Evolutionary conservation across 352 stramenopile genomes (phyloP).

Genomic region (Saprolegnia diclina): DNA sequence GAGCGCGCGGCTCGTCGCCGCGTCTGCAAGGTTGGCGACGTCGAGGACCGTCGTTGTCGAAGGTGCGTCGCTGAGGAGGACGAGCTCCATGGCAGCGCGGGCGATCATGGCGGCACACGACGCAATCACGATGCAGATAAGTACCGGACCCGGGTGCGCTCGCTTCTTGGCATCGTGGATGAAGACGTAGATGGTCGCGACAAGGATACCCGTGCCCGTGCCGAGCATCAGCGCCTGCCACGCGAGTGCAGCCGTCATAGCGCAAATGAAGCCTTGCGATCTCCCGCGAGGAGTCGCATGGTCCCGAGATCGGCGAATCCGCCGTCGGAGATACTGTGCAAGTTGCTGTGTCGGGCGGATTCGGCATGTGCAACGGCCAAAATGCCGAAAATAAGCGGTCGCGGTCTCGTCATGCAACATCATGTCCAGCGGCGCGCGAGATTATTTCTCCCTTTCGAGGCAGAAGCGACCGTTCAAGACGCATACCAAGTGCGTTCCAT

Average conservation of each 20-base stretch:
- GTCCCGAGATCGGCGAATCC: not conserved
- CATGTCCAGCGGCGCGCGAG: too few relatives aligned
- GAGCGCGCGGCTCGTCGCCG: not conserved
- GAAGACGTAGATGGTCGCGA: constrained; percentile 67
- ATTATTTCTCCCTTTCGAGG: too few relatives aligned
- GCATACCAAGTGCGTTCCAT: too few relatives aligned
- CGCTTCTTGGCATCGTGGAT: constrained; percentile 52
- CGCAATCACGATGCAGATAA: constrained; percentile 74
- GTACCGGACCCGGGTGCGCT: constrained; percentile 59
- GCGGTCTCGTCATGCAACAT: too few relatives aligned
- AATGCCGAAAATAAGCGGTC: too few relatives aligned
- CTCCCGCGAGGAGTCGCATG: not conserved
- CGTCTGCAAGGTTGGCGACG: constrained; percentile 43
- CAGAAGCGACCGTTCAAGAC: too few relatives aligned
- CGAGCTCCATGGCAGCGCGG: constrained; percentile 36
- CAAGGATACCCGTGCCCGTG: constrained; percentile 45
- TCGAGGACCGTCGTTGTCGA: constrained; percentile 46
- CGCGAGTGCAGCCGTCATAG: constrained; percentile 29
- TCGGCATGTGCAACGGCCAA: too few relatives aligned
- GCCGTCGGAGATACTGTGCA: not conserved
- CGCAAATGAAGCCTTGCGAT: not conserved
- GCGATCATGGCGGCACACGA: constrained; percentile 59
- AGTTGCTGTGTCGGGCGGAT: too few relatives aligned
- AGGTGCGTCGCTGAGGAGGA: not conserved
- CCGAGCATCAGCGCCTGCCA: constrained; percentile 70